phyloP scores from a whole-genome alignment of 2,329 filamentous ascomycete species.

The Acrocalymma vagum region DNA sequence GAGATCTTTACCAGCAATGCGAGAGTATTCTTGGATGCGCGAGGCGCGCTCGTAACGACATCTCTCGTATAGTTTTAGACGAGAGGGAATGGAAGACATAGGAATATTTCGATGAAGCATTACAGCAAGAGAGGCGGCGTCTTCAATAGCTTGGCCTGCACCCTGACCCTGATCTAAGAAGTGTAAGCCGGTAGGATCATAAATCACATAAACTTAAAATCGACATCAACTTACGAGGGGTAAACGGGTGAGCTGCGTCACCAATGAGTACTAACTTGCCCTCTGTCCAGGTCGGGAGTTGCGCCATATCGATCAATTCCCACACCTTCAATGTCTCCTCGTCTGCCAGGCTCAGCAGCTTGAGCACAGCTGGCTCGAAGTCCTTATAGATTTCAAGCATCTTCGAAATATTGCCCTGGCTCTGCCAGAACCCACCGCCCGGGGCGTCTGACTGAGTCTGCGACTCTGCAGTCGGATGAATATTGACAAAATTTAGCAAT shows the following conservation, averaged over 20 bases:
- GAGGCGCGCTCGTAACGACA: conserved; percentile 66
- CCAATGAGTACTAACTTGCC: conserved; percentile 67
- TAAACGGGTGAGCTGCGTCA: conserved; percentile 74
- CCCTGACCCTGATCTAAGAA: conserved; percentile 65
- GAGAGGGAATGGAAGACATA: conserved; percentile 58
- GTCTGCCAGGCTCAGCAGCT: conserved; percentile 50
- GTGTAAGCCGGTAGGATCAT: conserved; percentile 5
- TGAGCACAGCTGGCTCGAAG: conserved; percentile 46
- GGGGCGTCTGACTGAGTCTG: conserved; percentile 20
- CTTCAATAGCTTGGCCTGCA: conserved; percentile 72
- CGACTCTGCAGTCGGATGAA: conserved; percentile 49
- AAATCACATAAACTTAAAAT: too few relatives aligned
- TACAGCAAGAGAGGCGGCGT: conserved; percentile 66
- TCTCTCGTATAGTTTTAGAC: conserved; percentile 67
- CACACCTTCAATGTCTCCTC: conserved; percentile 47
- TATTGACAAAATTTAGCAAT: conserved; percentile 56
- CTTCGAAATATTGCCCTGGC: conserved; percentile 43
- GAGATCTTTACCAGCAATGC: conserved; percentile 60
- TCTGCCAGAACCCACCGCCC: conserved; percentile 44
- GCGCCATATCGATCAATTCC: conserved; percentile 64
- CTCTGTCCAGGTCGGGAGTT: conserved; percentile 64
- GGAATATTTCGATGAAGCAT: conserved; percentile 61
- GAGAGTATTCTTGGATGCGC: conserved; percentile 65
- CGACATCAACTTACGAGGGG: conserved; percentile 58
- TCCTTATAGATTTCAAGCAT: conserved; percentile 51